These are phyloP conservation scores for Phialemoniopsis sp. DNA, from an alignment of 2,329 filamentous ascomycete species.

Conservation along the genomic window DNA sequence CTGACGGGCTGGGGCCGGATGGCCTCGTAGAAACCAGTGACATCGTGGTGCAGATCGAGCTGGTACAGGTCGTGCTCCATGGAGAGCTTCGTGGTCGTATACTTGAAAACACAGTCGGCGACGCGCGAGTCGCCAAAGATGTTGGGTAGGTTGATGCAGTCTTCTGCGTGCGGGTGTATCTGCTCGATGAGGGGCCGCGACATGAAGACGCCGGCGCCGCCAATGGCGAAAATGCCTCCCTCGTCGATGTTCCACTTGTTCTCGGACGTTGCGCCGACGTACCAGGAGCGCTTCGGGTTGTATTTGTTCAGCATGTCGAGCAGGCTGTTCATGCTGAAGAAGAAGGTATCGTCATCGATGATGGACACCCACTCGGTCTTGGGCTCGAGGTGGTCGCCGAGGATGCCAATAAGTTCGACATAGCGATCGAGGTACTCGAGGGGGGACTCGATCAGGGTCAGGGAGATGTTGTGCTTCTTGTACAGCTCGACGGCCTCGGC, in stretches of 20 bases:
- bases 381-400: conserved; percentile 4
- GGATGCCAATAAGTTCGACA: conserved; percentile 4
- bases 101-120: conserved; percentile 60
- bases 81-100: conserved; percentile 54
- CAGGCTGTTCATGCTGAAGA: conserved; percentile 53
- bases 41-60: conserved; percentile 55
- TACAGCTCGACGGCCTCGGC: conserved; percentile 5
- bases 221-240: conserved; percentile 60
- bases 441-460: conserved; percentile 4
- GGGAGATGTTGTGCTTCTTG: conserved; percentile 2
- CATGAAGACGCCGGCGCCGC: conserved; percentile 60
- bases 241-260: conserved; percentile 54
- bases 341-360: conserved; percentile 64
- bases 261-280: conserved; percentile 59
- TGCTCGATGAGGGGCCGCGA: conserved; percentile 38
- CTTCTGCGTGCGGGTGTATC: conserved; percentile 20
- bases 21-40: conserved; percentile 61
- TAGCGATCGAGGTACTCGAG: conserved; percentile 8
- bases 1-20: conserved; percentile 50
- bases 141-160: conserved; percentile 40
- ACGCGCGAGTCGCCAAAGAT: conserved; percentile 56
- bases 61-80: conserved; percentile 55
- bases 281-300: conserved; percentile 48
- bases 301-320: conserved; percentile 45
- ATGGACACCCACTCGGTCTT: conserved; percentile 56